Evolutionary conservation across 306 rosid species (phyloP), one percentile per base, ranked within the genome.

Genomic region (Pyrus communis): DNA sequence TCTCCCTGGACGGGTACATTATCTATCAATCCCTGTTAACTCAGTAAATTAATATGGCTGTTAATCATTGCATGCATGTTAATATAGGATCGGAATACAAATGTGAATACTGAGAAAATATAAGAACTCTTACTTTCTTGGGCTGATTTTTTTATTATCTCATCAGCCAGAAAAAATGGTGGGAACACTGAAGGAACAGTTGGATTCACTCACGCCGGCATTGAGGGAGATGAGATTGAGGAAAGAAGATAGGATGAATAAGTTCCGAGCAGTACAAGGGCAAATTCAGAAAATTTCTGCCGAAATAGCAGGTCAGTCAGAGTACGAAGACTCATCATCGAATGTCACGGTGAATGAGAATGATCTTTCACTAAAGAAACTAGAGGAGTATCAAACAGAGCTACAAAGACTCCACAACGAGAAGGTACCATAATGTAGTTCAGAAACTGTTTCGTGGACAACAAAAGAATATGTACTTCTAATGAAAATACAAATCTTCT

Each of bases 151-250:
- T 73, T 70, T 14, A 66, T 69, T 67, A 59, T 71, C 65, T 82
- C 81, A 83, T 70, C 95, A 92, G 99, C 99, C 97, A 75, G 97
- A 89, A 70, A 96, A 89, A 89, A 87, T 89, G 90, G 79, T 82
- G 7, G 99, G 99, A 77, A 83, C 93, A 45, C 86, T 96, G 80
- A 92, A 89, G 85, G 96, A 89, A 86, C 99, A 96, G 84, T 84
- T 96, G 84, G 93, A 96, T 81, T 96, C 99, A 21, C 89, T 96
- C 76, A 89, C 91, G 30, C 99, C 99, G 49, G 93, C 96, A 64
- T 85, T 92, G 79, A 80, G 71, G 70, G 97, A 96, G 75, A 92
- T 96, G 98, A 83, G 90, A 45, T 51, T 80, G 82, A 89, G 93
- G 86, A 96, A 91, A 85, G 96, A 89, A 79, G 99, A 92, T 71